Conservation (phyloP, 306 rosid species). For the Inga oerstediana region DNA sequence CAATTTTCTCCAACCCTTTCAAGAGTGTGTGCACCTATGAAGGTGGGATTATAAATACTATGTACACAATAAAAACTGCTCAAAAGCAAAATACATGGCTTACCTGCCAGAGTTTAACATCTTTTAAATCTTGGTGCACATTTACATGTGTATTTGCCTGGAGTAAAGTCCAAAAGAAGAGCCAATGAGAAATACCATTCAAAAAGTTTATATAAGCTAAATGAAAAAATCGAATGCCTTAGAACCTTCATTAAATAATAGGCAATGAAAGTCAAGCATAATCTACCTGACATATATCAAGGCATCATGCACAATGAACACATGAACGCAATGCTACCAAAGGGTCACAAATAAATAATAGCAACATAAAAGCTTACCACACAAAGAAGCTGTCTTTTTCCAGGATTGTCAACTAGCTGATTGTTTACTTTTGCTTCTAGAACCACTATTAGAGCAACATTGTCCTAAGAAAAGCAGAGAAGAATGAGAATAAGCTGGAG, state of each 20-base stretch:
- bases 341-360: neutral
- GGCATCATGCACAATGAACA: conserved; percentile 8
- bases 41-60: conserved; percentile 32
- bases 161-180: conserved; percentile 30
- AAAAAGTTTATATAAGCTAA: neutral
- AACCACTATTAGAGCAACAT: conserved; percentile 94
- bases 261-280: neutral
- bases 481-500: conserved; percentile 17
- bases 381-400: conserved; percentile 94
- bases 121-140: conserved; percentile 80
- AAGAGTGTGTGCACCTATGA: conserved; percentile 90
- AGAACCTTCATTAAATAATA: neutral
- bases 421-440: conserved; percentile 90
- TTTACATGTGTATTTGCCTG: conserved; percentile 96
- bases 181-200: conserved; percentile 7
- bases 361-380: conserved; percentile 65
- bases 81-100: conserved; percentile 26
- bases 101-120: conserved; percentile 99
- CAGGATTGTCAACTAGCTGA: conserved; percentile 77
- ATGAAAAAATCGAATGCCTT: neutral
- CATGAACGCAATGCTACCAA: neutral
- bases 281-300: neutral
- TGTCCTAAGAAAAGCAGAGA: conserved; percentile 54
- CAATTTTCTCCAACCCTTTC: conserved; percentile 96
- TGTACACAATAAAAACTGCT: neutral